Conservation (phyloP, 2,329 filamentous ascomycete genomes). For the Nemania sp. region DNA sequence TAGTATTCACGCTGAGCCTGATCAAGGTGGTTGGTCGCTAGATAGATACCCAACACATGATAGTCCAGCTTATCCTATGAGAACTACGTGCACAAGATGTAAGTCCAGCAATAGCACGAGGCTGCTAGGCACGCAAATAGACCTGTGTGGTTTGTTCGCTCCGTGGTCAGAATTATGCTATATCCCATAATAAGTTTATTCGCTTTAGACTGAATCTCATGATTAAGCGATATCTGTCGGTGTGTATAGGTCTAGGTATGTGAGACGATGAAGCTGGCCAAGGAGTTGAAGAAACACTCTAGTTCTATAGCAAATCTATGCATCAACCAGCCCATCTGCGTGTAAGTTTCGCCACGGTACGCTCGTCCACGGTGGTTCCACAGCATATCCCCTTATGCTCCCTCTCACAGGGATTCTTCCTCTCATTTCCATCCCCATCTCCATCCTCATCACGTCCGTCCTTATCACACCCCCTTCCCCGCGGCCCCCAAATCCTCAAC, state of each 20-base stretch:
- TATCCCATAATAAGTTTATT: too few species aligned
- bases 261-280: not conserved
- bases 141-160: not conserved
- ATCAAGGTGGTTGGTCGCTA: not conserved
- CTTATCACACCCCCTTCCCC: not conserved
- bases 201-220: too few species aligned
- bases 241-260: not conserved
- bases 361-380: not conserved
- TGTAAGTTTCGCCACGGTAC: not conserved
- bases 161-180: not conserved
- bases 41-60: not conserved
- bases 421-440: not conserved
- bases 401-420: not conserved
- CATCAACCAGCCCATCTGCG: not conserved
- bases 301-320: not conserved
- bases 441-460: too few species aligned
- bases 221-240: too few species aligned
- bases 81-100: not conserved
- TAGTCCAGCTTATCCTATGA: not conserved
- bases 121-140: not conserved
- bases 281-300: not conserved
- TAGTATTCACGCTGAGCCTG: not conserved
- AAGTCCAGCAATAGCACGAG: not conserved
- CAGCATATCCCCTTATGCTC: too few species aligned
- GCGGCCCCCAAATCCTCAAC: slow-evolving; percentile 66